Evolutionary conservation across 176 grass and related monocot genomes (phyloP), one percentile per base, ranked within the genome.

Genomic region (Metroxylon sagu): DNA sequence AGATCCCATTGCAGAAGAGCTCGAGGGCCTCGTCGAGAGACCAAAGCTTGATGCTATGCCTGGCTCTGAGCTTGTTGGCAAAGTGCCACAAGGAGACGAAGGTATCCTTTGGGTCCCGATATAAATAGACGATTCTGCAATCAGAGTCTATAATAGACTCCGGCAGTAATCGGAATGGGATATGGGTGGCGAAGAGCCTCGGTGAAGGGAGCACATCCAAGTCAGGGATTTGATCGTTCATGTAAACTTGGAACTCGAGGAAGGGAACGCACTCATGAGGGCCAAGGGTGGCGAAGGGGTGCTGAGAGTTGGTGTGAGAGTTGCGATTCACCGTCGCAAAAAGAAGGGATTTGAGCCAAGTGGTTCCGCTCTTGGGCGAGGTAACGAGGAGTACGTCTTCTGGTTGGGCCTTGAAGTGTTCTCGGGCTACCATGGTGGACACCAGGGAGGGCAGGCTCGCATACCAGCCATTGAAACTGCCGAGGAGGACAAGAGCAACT

Each of bases 51-150:
- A 67, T 12, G 26, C 21, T 53, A 1, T 14, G 48, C 26, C 17
- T 26, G 6, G 2, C 15, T 19, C 0, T 19, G 0, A 73, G 7
- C n/a, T 14, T 73, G 25, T 30, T 61, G 27, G 0, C 2, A 5
- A 79, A 73, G 53, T 74, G 65, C 78, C 71, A 65, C 1, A 50
- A 0, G 3, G 74, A 77, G 21, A 70, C 23, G 8, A 80, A 56
- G 51, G 28, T 57, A 27, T 80, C 71, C 65, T 70, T 74, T 0
- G 71, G 21, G 71, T 70, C 50, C 6, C 59, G 65, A 2, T 51
- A 30, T n/a, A 73, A 1, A 31, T 68, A 79, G 48, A 79, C 55
- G 14, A 71, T 29, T 29, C 66, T 55, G 56, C 53, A 39, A 10
- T 27, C 39, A 0, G 67, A 64, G 6, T 6, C 7, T 0, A 1